Base-by-base conservation (phyloP, 345 rosid species). In the Nephelium lappaceum region DNA sequence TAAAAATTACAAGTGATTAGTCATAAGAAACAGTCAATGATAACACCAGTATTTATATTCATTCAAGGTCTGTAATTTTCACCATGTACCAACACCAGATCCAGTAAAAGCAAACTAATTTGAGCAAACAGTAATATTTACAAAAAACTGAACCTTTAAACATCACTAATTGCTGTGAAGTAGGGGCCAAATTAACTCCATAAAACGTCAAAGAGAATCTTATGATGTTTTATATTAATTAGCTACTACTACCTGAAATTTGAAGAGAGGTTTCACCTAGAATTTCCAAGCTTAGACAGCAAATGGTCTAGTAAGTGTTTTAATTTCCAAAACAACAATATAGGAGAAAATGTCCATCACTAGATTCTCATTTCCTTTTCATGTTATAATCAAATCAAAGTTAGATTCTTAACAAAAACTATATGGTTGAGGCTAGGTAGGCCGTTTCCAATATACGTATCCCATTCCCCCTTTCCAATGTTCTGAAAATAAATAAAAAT, bases 1-100 rank as follows among this genome's bases (percentile, higher is more conserved):
- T 49, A 71, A 70, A 70, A 71, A 57, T 55, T 24, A 76, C 7
- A 81, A 55, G 62, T 73, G 65, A 55, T 23, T 65, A 71, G 36
- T 31, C 27, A 72, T 63, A 57, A 14, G 14, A 21, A 38, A 16
- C 51, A 67, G n/a, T 21, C 10, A 10, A 21, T 45, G 18, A 64
- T 7, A 49, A 25, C 58, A 67, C 57, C 21, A 31, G 43, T 39
- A 74, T 9, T 43, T 41, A 8, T 72, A n/a, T 8, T 27, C 25
- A 66, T 49, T 51, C 43, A 51, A 8, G 38, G 15, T 11, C 53
- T 31, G 65, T 19, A 64, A 66, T 62, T 21, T 41, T 16, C 25
- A 67, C 16, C 23, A n/a, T 14, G 12, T 27, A 25, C 43, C 70
- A 27, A 53, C 38, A 64, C 38, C 58, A 60, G 14, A 65, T 64